Evolutionary conservation across 192 early-diverging fungal species (phyloP).

Genomic region (Coemansia sp.): DNA sequence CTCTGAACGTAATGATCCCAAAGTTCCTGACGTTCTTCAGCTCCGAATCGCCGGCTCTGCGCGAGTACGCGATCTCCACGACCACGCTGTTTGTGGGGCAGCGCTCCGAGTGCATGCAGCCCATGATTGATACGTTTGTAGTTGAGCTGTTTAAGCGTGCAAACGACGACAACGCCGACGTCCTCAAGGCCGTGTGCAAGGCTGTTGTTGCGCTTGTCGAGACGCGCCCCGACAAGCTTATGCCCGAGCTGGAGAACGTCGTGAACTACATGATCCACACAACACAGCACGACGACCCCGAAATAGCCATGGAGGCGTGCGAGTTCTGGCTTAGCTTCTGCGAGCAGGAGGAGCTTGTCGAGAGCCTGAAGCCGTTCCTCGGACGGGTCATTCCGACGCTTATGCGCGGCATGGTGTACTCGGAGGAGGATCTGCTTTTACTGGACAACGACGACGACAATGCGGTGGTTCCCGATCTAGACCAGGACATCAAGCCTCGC

Average conservation of each 20-base stretch:
- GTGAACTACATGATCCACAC: constrained; percentile 95
- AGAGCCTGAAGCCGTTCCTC: constrained; percentile 67
- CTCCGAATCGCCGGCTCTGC: constrained; percentile 70
- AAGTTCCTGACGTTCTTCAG: constrained; percentile 86
- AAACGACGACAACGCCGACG: constrained; percentile 76
- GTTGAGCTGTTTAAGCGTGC: constrained; percentile 78
- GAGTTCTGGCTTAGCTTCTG: constrained; percentile 99
- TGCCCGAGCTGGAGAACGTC: constrained; percentile 84
- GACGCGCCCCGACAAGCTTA: constrained; percentile 77
- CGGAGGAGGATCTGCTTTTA: constrained; percentile 82
- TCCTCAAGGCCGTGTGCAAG: constrained; percentile 92
- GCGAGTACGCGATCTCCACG: constrained; percentile 78
- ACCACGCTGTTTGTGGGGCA: constrained; percentile 85
- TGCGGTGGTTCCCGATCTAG: constrained; percentile 80
- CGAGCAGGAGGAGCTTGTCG: constrained; percentile 83
- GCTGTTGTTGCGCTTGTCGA: constrained; percentile 90
- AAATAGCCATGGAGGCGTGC: constrained; percentile 95
- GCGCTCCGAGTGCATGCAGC: constrained; percentile 65
- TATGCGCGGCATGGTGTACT: constrained; percentile 95
- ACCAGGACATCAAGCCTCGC: constrained; percentile 93
- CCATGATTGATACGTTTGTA: constrained; percentile 54
- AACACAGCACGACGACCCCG: constrained; percentile 80
- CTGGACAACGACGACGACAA: constrained; percentile 84
- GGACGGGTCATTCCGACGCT: constrained; percentile 86
- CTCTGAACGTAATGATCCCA: constrained; percentile 84